Evolutionary conservation across 2,329 filamentous ascomycete species (phyloP).

Genomic region (Dactylellina parvicollis): DNA sequence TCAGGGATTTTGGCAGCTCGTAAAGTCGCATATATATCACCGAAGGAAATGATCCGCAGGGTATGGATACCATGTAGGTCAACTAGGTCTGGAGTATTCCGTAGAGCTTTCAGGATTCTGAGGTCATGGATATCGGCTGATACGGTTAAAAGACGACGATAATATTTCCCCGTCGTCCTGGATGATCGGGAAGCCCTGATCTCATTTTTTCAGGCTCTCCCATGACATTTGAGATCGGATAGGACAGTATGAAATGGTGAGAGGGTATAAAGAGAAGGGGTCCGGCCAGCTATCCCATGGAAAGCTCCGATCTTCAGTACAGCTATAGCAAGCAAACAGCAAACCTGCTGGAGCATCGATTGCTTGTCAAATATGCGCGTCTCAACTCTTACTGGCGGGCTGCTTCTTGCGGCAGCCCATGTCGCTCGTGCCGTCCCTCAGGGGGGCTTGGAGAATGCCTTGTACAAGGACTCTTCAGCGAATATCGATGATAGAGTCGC

Average conservation of each 20-base stretch:
- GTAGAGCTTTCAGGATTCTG: constrained; percentile 7
- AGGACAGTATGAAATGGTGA: constrained; percentile 14
- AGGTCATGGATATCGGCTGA: constrained; percentile 41
- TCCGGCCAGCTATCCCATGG: constrained; percentile 28
- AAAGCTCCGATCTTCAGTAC: constrained; percentile 43
- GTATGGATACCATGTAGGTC: constrained; percentile 2
- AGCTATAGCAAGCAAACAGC: constrained; percentile 28
- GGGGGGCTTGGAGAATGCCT: constrained; percentile 18
- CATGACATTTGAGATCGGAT: constrained; percentile 19
- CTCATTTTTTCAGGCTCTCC: constrained; percentile 1
- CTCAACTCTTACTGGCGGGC: constrained; percentile 44
- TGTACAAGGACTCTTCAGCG: constrained; percentile 60
- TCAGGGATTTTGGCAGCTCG: constrained; percentile 4
- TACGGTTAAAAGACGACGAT: constrained; percentile 29
- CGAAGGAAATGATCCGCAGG: constrained; percentile 42
- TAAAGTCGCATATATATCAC: constrained; percentile 11
- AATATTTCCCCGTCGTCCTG: constrained; percentile 19
- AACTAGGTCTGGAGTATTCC: constrained; percentile 1
- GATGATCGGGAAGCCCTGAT: constrained; percentile 16
- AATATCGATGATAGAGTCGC: constrained; percentile 70
- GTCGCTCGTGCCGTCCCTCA: constrained; percentile 38
- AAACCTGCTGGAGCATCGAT: constrained; percentile 24
- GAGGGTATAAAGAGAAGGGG: constrained; percentile 40
- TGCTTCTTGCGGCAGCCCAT: constrained; percentile 40
- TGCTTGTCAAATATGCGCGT: constrained; percentile 47